Percentiles rank a stretch among this genome's conserved stretches.
These are phyloP conservation scores for Bimuria novae-zelandiae DNA, from an alignment of 2,329 filamentous ascomycete species.

Conservation along the genomic window DNA sequence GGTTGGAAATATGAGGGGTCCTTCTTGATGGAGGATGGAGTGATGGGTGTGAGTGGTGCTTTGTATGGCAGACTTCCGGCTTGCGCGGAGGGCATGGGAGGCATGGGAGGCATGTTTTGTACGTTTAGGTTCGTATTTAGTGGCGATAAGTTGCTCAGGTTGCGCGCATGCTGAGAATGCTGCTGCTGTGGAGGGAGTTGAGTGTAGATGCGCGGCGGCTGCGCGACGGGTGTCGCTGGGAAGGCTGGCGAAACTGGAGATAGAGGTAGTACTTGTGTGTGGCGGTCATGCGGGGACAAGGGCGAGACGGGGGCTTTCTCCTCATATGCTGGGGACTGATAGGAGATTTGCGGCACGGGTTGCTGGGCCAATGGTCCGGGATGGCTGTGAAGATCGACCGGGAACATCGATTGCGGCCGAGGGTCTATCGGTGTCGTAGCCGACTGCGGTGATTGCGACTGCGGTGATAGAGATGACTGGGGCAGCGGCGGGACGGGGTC, in stretches of 20 bases:
- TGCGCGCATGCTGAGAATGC: conserved; percentile 33
- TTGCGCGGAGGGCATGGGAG: conserved; percentile 30
- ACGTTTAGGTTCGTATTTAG: conserved; percentile 35
- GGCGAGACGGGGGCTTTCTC: conserved; percentile 33
- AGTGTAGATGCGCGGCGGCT: conserved; percentile 21
- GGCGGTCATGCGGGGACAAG: conserved; percentile 28
- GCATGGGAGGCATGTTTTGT: conserved; percentile 31
- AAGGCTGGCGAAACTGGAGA: conserved; percentile 33
- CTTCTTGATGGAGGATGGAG: conserved; percentile 28
- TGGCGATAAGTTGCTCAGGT: conserved; percentile 38
- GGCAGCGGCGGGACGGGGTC: conserved; percentile 29
- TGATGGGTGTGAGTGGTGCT: conserved; percentile 37
- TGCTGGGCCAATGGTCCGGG: conserved; percentile 28
- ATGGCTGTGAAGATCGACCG: conserved; percentile 21
- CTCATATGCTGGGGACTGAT: conserved; percentile 28
- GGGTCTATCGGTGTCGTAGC: conserved; percentile 28
- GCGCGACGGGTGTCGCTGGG: conserved; percentile 28
- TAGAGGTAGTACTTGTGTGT: conserved; percentile 21
- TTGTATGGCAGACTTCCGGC: conserved; percentile 31
- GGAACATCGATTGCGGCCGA: conserved; percentile 31
- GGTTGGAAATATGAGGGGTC: conserved; percentile 18
- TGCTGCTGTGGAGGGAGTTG: conserved; percentile 23
- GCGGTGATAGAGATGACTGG: conserved; percentile 21
- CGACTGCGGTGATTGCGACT: conserved; percentile 22
- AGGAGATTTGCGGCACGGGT: conserved; percentile 19